phyloP scores from a whole-genome alignment of 2,329 filamentous ascomycete genomes.

The Paecilomyces formosus region DNA sequence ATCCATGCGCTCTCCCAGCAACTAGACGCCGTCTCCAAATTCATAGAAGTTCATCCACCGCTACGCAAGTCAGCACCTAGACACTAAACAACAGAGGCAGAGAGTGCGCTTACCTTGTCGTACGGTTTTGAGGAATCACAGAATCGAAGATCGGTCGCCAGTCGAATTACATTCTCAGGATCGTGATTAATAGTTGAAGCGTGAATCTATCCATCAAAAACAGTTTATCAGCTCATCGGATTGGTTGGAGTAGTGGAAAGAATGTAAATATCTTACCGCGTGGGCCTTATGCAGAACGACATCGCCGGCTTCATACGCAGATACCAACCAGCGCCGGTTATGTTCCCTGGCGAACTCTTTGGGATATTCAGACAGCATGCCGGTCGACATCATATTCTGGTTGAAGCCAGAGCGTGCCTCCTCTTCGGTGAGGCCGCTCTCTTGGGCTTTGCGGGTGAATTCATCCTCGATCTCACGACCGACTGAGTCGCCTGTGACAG shows the following conservation, averaged over 20 bases:
- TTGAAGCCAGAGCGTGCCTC: constrained; percentile 49
- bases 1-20: neutral
- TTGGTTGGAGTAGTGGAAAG: neutral
- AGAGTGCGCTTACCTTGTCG: constrained; percentile 30
- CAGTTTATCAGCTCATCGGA: neutral
- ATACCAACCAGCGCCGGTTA: constrained; percentile 44
- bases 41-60: constrained; percentile 3
- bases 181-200: constrained; percentile 51
- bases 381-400: constrained; percentile 52
- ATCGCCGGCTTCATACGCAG: constrained; percentile 48
- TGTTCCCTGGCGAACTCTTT: constrained; percentile 37
- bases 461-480: constrained; percentile 44
- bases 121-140: constrained; percentile 46
- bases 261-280: constrained; percentile 14
- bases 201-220: constrained; percentile 41
- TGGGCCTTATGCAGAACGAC: constrained; percentile 38
- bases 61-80: neutral
- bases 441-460: constrained; percentile 35
- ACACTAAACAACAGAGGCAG: no score
- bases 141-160: constrained; percentile 52
- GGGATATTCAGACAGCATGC: constrained; percentile 46
- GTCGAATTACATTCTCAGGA: constrained; percentile 43
- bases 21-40: constrained; percentile 4
- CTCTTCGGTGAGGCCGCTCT: constrained; percentile 44
- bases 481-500: constrained; percentile 30